Conservation (phyloP, 2,329 filamentous ascomycete species). For the Tricladium varicosporioides region DNA sequence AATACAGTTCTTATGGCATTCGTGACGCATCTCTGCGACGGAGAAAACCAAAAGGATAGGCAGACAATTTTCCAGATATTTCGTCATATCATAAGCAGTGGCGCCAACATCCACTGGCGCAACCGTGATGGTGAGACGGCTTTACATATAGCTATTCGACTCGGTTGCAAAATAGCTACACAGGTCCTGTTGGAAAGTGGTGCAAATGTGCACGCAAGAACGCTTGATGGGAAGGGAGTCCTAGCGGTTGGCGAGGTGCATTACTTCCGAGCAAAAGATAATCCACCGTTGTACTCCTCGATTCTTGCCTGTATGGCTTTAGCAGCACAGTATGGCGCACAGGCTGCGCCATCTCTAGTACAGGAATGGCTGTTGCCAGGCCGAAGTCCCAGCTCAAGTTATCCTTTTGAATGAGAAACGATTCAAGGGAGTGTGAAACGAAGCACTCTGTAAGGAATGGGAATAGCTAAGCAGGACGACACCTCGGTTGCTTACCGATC, state of each 20-base stretch:
- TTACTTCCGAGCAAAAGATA: constrained; percentile 15
- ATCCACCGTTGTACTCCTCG: constrained; percentile 18
- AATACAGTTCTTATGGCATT: constrained; percentile 20
- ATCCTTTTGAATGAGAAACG: too few relatives aligned
- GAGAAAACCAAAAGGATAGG: constrained; percentile 17
- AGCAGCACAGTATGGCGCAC: constrained; percentile 16
- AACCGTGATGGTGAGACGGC: constrained; percentile 21
- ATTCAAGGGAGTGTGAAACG: too few relatives aligned
- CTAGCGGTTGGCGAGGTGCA: constrained; percentile 12
- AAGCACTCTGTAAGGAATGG: too few relatives aligned
- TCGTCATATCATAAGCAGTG: constrained; percentile 12
- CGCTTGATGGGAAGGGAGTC: constrained; percentile 12
- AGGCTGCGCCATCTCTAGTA: constrained; percentile 15
- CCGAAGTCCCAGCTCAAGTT: too few relatives aligned
- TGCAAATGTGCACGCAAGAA: constrained; percentile 17
- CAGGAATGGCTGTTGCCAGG: constrained; percentile 12
- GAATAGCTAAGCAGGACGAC: too few relatives aligned
- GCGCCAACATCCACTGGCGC: constrained; percentile 14
- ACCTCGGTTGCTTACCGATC: too few relatives aligned
- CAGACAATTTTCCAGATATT: constrained; percentile 5
- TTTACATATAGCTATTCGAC: constrained; percentile 19
- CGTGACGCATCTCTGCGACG: constrained; percentile 13
- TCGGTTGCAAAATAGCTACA: constrained; percentile 18
- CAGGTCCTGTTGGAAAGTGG: constrained; percentile 11
- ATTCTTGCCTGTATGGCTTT: constrained; percentile 23